These are phyloP conservation scores for Umbelopsis vinacea DNA, from an alignment of 192 early-diverging fungal species.

Conservation along the genomic window DNA sequence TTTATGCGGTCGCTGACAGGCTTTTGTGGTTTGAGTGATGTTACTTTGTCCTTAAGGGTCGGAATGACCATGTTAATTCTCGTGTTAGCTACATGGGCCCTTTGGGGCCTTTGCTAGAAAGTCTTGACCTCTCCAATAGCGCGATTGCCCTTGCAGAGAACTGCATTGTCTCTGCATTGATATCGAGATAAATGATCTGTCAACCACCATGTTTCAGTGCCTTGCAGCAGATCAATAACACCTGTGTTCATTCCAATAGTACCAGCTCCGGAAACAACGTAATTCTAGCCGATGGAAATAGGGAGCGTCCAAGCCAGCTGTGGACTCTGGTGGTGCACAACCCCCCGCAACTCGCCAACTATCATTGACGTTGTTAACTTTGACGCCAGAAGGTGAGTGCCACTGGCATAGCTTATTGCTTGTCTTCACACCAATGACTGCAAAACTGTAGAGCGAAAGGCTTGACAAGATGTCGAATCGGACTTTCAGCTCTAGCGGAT, in stretches of 20 bases:
- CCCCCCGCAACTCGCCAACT: neutral
- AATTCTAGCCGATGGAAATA: neutral
- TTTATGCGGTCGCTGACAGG: too few relatives aligned
- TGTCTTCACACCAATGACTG: too few relatives aligned
- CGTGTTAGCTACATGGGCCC: too few relatives aligned
- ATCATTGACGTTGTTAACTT: neutral
- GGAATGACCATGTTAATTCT: too few relatives aligned
- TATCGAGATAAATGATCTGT: neutral
- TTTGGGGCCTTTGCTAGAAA: too few relatives aligned
- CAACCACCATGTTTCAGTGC: too few relatives aligned
- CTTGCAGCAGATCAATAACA: neutral
- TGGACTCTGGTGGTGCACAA: neutral
- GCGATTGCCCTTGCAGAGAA: too few relatives aligned
- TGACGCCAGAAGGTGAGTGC: neutral
- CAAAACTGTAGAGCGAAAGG: constrained; percentile 9
- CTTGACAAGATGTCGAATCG: neutral
- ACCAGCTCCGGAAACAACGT: neutral
- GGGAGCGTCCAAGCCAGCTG: neutral
- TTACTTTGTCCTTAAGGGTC: too few relatives aligned
- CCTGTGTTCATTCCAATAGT: neutral
- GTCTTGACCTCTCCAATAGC: too few relatives aligned
- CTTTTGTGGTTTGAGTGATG: too few relatives aligned
- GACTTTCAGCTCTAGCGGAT: neutral
- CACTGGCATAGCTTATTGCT: neutral
- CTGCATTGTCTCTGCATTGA: neutral